A percentile compares a stretch with the other conserved stretches of the same genome.
Conservation (phyloP, 768 basidiomycete species). For the Harrya chromipes region DNA sequence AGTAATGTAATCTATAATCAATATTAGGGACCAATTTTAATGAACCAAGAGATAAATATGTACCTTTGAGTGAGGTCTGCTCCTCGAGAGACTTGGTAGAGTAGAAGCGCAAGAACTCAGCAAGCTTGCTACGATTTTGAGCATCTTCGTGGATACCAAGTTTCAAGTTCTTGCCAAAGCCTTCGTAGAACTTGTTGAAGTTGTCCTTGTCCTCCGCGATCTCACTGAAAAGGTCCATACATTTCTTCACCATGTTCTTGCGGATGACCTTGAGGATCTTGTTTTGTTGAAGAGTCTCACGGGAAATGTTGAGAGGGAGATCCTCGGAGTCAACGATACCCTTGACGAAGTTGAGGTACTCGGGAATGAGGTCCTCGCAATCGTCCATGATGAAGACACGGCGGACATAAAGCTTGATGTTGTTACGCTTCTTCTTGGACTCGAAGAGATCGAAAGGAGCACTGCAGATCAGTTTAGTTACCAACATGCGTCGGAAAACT, state of each 20-base stretch:
- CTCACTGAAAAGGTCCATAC: conserved; percentile 90
- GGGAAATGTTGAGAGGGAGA: conserved; percentile 98
- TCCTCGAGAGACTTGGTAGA: conserved; percentile 94
- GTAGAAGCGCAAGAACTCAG: conserved; percentile 98
- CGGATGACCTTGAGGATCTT: conserved; percentile 99
- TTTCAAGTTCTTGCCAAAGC: conserved; percentile 99
- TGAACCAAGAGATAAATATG: conserved; percentile 13
- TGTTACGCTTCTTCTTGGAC: conserved; percentile 99
- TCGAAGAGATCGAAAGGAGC: conserved; percentile 99
- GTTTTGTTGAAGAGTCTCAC: conserved; percentile 99
- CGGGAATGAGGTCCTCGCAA: conserved; percentile 98
- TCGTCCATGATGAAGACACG: conserved; percentile 99
- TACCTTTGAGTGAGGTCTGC: conserved; percentile 90
- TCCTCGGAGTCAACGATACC: conserved; percentile 99
- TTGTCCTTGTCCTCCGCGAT: conserved; percentile 99
- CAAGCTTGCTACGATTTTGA: conserved; percentile 98
- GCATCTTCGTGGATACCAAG: conserved; percentile 99
- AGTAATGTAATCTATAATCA: conserved; percentile 85
- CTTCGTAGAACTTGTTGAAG: conserved; percentile 94
- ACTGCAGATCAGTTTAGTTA: conserved; percentile 37
- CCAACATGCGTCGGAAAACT: neutral
- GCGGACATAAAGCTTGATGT: conserved; percentile 99
- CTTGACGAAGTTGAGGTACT: conserved; percentile 99
- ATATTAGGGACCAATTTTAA: neutral
- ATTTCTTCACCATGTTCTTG: conserved; percentile 99